Evolutionary conservation across 139 green algal genomes (phyloP), one percentile per base, ranked within the genome.

Genomic region (Ettlia oleoabundans): DNA sequence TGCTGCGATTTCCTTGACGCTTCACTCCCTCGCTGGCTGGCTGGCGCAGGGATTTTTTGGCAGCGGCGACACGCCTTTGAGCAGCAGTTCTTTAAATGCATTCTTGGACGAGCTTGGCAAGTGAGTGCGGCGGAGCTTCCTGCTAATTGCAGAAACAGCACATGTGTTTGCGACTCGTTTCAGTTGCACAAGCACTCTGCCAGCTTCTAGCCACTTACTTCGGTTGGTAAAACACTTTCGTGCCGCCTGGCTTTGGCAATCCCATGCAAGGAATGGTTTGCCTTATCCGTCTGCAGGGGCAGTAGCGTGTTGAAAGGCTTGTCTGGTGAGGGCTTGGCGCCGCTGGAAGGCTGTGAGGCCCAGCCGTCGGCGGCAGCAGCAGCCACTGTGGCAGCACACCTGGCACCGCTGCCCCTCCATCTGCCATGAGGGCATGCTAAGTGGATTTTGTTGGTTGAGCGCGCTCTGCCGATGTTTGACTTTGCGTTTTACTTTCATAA

Each of bases 31-130:
- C 13, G n/a, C n/a, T 58, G 47, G 47, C 13, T 15, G 13, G 47
- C 15, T 19, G 2, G 8, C 38, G 73, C 73, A 80, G 73, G 73
- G 73, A 38, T 10, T 80, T 51, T 80, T 80, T 53, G 73, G 73
- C 73, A n/a, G 47, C n/a, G 71, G 21, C 7, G 71, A 78, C 71
- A 80, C 73, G 13, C 73, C 73, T 18, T 15, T 80, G 9, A 63
- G 40, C 42, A 80, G 52, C 73, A 35, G 35, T 53, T 67, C 47
- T n/a, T 53, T 80, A 19, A 67, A 69, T 33, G 53, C 73, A 24
- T 69, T 80, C 9, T 37, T 80, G 52, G 73, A 80, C 53, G 73
- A 80, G 51, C 53, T 80, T 33, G 73, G 73, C 73, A 80, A 52
- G 73, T 80, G 73, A n/a, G 55, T 22, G n/a, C n/a, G n/a, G n/a